These are phyloP conservation scores for Phalaenopsis equestris DNA, from an alignment of 106 monocot species.

Conservation along the genomic window DNA sequence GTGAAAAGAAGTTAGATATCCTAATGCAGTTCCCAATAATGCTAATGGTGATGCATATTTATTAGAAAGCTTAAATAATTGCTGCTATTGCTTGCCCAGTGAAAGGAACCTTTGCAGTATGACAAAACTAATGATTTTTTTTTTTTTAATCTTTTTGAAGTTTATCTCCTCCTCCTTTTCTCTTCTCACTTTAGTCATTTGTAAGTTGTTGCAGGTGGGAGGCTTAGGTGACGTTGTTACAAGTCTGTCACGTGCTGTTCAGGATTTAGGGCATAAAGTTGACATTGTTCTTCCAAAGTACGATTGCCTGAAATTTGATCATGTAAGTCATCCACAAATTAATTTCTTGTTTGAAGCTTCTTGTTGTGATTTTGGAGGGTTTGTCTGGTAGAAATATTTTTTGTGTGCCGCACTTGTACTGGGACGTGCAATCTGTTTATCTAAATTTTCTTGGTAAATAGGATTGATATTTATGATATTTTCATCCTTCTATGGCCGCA, in stretches of 20 bases:
- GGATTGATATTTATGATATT: background rate
- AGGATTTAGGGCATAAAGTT: slow-evolving; percentile 86
- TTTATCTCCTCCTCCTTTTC: background rate
- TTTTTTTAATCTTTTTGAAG: background rate
- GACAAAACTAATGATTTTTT: background rate
- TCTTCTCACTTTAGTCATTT: background rate
- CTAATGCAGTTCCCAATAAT: background rate
- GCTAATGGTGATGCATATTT: background rate
- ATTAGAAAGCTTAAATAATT: background rate
- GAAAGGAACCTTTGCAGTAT: background rate
- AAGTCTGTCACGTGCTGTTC: slow-evolving; percentile 94
- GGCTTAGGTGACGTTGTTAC: slow-evolving; percentile 99
- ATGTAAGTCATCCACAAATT: slow-evolving; percentile 52
- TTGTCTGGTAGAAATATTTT: background rate
- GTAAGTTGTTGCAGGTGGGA: slow-evolving; percentile 61
- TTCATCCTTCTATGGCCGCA: background rate
- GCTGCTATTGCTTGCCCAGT: background rate
- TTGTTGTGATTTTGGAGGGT: background rate
- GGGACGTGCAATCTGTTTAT: background rate
- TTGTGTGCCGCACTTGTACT: background rate
- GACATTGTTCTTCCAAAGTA: slow-evolving; percentile 94
- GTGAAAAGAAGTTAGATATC: background rate
- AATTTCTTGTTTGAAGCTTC: background rate
- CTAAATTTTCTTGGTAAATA: background rate
- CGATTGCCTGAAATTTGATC: slow-evolving; percentile 72